These are phyloP conservation scores for Aspergillus heteromorphus DNA, from an alignment of 495 filamentous ascomycete genomes.

Conservation along the genomic window DNA sequence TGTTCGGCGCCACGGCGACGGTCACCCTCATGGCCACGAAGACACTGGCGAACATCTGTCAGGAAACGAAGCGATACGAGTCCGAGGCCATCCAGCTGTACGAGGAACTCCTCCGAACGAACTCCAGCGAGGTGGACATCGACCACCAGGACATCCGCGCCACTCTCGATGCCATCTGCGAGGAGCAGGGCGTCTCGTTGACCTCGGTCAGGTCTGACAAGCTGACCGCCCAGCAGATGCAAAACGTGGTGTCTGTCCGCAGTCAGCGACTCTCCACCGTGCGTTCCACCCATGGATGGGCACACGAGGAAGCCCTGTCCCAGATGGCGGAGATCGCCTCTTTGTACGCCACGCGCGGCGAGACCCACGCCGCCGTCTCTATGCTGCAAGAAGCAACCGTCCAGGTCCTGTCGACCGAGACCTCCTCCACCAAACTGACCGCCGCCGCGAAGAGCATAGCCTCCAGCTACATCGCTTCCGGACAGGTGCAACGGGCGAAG, in stretches of 20 bases:
- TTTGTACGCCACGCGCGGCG: slow-evolving; percentile 26
- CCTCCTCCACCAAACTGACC: slow-evolving; percentile 22
- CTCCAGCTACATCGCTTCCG: slow-evolving; percentile 26
- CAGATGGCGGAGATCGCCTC: slow-evolving; percentile 29
- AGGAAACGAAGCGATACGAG: slow-evolving; percentile 32
- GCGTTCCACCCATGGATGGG: slow-evolving; percentile 30
- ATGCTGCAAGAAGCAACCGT: slow-evolving; percentile 30
- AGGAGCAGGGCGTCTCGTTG: slow-evolving; percentile 24
- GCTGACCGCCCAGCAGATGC: slow-evolving; percentile 20
- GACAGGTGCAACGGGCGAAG: slow-evolving; percentile 24
- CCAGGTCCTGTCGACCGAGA: slow-evolving; percentile 27
- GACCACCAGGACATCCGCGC: slow-evolving; percentile 29
- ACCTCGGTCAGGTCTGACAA: slow-evolving; percentile 14
- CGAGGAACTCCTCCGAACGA: slow-evolving; percentile 25
- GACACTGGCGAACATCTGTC: slow-evolving; percentile 33
- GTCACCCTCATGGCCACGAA: slow-evolving; percentile 32
- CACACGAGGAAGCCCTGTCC: slow-evolving; percentile 31
- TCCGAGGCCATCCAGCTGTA: slow-evolving; percentile 26
- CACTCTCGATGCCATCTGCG: slow-evolving; percentile 32
- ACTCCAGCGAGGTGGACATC: slow-evolving; percentile 21
- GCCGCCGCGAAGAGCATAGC: slow-evolving; percentile 30
- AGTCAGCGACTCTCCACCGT: slow-evolving; percentile 24
- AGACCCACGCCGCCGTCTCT: slow-evolving; percentile 17
- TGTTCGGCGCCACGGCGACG: slow-evolving; percentile 29
- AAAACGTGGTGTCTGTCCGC: slow-evolving; percentile 22